Evolutionary conservation across 2,329 filamentous ascomycete species (phyloP).

Genomic region (Microdochium paspali): DNA sequence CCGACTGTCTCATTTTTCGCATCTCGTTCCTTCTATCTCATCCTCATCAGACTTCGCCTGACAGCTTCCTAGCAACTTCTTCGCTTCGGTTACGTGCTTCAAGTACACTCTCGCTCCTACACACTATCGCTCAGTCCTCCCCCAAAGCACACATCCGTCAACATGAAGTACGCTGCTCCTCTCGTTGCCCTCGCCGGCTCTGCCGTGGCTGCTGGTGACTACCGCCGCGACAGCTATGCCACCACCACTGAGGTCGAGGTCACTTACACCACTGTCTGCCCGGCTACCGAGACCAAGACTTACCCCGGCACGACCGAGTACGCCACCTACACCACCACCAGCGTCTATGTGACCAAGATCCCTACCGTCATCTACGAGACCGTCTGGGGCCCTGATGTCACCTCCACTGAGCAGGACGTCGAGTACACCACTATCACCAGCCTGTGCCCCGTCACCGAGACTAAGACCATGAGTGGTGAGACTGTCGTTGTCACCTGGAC

Average conservation of each 20-base stretch:
- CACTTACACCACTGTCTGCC: conserved; percentile 28
- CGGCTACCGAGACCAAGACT: conserved; percentile 24
- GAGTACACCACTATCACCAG: conserved; percentile 32
- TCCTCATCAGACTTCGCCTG: background rate
- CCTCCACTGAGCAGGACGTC: conserved; percentile 24
- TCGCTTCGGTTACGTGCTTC: conserved; percentile 3
- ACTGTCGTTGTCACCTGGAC: conserved; percentile 29
- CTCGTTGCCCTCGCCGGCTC: conserved; percentile 15
- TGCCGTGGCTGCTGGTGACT: conserved; percentile 13
- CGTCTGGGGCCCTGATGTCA: conserved; percentile 23
- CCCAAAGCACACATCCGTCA: conserved; percentile 5
- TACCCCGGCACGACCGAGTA: conserved; percentile 25
- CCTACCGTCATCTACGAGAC: conserved; percentile 23
- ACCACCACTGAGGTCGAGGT: conserved; percentile 25
- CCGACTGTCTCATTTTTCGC: background rate
- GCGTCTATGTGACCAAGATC: conserved; percentile 21
- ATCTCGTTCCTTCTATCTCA: background rate
- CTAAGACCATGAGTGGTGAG: conserved; percentile 30
- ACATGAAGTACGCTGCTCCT: conserved; percentile 16
- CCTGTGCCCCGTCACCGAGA: conserved; percentile 34
- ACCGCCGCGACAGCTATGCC: conserved; percentile 22
- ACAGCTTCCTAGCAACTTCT: background rate
- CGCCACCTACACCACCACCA: conserved; percentile 32
- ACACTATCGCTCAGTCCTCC: conserved; percentile 1
- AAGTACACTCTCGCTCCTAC: conserved; percentile 1